These are phyloP conservation scores for Wickerhamomyces bovis DNA, from an alignment of 805 yeast genomes.

Conservation along the genomic window DNA sequence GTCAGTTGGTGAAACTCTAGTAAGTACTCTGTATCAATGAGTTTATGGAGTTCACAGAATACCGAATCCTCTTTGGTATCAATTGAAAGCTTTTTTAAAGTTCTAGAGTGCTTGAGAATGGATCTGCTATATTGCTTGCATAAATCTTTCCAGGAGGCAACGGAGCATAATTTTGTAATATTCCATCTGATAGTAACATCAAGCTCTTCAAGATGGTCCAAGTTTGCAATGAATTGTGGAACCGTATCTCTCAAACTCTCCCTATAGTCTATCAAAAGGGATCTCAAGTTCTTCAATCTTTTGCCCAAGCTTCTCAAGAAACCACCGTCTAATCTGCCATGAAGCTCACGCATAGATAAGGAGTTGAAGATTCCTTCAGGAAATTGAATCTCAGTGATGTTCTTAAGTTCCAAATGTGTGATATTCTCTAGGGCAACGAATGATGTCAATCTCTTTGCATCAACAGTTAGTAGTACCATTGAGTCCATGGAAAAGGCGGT, in stretches of 20 bases:
- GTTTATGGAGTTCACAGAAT: constrained; percentile 26
- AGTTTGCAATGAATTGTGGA: constrained; percentile 26
- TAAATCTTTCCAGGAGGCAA: constrained; percentile 18
- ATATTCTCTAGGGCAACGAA: constrained; percentile 15
- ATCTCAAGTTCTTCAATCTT: constrained; percentile 22
- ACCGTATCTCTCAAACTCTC: constrained; percentile 38
- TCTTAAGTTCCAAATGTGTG: constrained; percentile 26
- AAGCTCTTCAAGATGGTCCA: constrained; percentile 28
- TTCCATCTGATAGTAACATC: constrained; percentile 39
- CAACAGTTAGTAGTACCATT: constrained; percentile 10
- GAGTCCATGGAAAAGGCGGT: constrained; percentile 13
- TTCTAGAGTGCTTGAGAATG: constrained; percentile 14
- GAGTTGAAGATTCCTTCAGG: constrained; percentile 11
- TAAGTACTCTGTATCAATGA: constrained; percentile 22
- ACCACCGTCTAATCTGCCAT: constrained; percentile 14
- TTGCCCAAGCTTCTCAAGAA: constrained; percentile 26
- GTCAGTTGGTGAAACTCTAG: constrained; percentile 17
- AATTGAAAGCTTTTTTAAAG: constrained; percentile 31
- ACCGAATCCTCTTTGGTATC: constrained; percentile 35
- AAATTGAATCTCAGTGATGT: constrained; percentile 32
- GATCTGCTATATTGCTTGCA: constrained; percentile 16
- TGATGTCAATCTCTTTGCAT: constrained; percentile 9
- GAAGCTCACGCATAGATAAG: constrained; percentile 11
- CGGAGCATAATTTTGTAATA: constrained; percentile 25
- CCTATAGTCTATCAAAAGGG: constrained; percentile 34